Base-by-base conservation (phyloP, 2,329 filamentous ascomycete genomes). In the Lecanicillium sp. region DNA sequence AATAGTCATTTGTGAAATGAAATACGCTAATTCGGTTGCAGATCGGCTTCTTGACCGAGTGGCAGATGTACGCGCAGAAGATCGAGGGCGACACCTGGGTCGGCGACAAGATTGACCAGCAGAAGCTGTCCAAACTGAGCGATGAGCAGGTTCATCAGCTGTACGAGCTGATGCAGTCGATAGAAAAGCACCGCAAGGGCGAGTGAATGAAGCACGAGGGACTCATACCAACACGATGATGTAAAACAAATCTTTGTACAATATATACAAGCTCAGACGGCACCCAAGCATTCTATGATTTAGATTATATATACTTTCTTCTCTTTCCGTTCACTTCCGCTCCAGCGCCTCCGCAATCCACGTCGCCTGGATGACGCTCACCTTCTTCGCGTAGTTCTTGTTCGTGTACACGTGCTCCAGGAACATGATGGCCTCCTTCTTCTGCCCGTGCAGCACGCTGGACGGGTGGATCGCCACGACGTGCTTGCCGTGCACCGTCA, bases 41-140 rank as follows among this genome's bases (percentile, higher is more conserved):
- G 89, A 89, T 97, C 58, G 93, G 91, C 2, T 98, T 98, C 66
- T 74, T 98, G 57, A 91, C 87, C 0, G 90, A 97, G 66, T 98
- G 91, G 91, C 93, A 98, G 66, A 71, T 88, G 44, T 98, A 97
- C 62, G 90, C 90, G 2, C 91, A 98, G 64, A 84, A 89, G 62
- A 71, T 98, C 14, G 91, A 97, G 62, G 91, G 90, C 0, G 85
- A 95, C 45, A 66, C 76, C 0, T 97, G 93, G 93, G 75, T 78
- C 51, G 91, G 85, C 1, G 87, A 88, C 54, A 91, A 84, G 64
- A 75, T 97, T 64, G 91, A 97, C 54, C 79, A 81, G 56, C 73
- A 71, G 1, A 95, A 95, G 67, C 73, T 97, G 48, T 84, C 89
- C 52, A 96, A 95, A 68, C 87, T 97, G 89, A 97, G 87, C 64